A percentile compares a stretch with the other conserved stretches of the same genome.
Evolutionary conservation across 768 basidiomycete genomes (phyloP).

Genomic region (Termitomyces sp.): DNA sequence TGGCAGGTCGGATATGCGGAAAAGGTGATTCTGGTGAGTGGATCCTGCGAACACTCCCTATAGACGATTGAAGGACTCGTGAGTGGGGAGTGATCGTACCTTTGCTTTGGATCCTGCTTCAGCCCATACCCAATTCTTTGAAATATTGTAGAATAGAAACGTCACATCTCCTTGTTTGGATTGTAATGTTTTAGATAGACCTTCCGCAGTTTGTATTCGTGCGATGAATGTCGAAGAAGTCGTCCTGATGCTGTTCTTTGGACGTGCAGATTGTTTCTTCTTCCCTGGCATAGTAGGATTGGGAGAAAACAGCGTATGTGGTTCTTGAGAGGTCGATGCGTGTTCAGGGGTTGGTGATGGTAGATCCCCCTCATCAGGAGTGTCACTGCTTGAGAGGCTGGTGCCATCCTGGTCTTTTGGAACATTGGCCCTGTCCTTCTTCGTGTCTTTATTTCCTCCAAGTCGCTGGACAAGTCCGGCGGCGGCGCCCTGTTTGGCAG

Average conservation of each 20-base stretch:
- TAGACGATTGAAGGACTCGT: conserved; percentile 6
- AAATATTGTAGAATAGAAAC: conserved; percentile 84
- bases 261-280: conserved; percentile 58
- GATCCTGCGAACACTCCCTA: conserved; percentile 50
- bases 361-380: conserved; percentile 53
- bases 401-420: conserved; percentile 58
- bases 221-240: conserved; percentile 93
- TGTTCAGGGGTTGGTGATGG: conserved; percentile 36
- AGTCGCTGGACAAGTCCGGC: conserved; percentile 66
- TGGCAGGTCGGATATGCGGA: conserved; percentile 87
- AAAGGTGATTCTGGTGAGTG: conserved; percentile 80
- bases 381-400: conserved; percentile 81
- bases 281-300: conserved; percentile 38
- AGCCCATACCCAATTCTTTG: conserved; percentile 80
- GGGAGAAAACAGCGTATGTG: conserved; percentile 59
- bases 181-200: conserved; percentile 61
- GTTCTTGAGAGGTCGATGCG: conserved; percentile 23
- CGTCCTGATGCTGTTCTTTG: conserved; percentile 88
- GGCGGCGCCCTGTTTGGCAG: conserved; percentile 43
- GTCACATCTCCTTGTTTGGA: conserved; percentile 81
- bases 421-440: conserved; percentile 42
- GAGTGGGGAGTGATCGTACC: conserved; percentile 34
- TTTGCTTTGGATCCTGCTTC: conserved; percentile 83
- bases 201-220: conserved; percentile 77
- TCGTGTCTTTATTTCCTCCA: conserved; percentile 62